Percentiles rank a stretch among this genome's conserved stretches.
These are phyloP conservation scores for Solanum piurae DNA, from an alignment of 257 asterid genomes.

Conservation along the genomic window DNA sequence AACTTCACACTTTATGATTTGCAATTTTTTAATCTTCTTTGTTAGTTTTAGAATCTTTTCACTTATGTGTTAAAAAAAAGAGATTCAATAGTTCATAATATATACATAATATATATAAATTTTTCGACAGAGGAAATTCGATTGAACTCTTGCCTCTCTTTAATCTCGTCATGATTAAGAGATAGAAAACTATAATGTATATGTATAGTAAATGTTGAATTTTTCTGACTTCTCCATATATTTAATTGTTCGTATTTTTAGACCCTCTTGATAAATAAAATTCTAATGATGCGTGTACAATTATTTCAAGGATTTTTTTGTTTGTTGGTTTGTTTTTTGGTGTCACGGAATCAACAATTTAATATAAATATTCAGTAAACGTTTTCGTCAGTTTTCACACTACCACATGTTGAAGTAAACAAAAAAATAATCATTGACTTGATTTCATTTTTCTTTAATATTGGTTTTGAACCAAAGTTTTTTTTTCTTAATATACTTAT, in stretches of 20 bases:
- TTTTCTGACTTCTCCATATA: too few species aligned
- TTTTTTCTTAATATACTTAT: neutral
- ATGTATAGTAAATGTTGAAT: too few species aligned
- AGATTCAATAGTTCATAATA: neutral
- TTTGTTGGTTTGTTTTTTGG: neutral
- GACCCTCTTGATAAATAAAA: neutral
- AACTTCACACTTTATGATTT: neutral
- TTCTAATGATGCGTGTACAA: neutral
- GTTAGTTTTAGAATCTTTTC: neutral
- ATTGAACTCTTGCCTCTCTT: neutral
- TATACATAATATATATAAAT: neutral
- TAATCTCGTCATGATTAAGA: neutral
- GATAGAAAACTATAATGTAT: too few species aligned
- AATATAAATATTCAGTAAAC: neutral
- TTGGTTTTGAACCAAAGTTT: neutral
- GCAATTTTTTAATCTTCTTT: neutral
- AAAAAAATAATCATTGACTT: neutral
- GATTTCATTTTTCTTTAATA: neutral
- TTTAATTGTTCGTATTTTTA: too few species aligned
- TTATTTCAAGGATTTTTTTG: neutral
- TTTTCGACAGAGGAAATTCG: fast-evolving
- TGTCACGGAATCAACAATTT: neutral
- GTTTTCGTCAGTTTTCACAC: neutral
- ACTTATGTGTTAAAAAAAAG: neutral
- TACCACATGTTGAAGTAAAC: neutral